Evolutionary conservation across 1,284 basidiomycete species (phyloP).

Genomic region (Puccinia coronata): DNA sequence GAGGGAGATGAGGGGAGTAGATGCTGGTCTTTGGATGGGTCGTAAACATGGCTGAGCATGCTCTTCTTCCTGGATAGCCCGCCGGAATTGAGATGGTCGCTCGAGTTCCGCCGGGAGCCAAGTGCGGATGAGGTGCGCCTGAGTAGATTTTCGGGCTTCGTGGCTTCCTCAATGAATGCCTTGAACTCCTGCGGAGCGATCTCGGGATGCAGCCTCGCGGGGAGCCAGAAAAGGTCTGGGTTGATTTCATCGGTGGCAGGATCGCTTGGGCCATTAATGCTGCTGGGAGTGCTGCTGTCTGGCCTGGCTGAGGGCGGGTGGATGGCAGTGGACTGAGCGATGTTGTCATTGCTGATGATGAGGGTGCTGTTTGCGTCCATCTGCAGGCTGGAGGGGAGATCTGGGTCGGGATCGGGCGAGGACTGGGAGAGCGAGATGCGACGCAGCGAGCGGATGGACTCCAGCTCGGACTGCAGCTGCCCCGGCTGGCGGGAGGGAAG

Average conservation of each 20-base stretch:
- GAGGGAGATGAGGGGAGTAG: slow-evolving; percentile 55
- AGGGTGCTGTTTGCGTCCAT: neutral
- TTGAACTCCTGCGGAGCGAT: slow-evolving; percentile 95
- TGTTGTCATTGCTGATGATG: slow-evolving; percentile 8
- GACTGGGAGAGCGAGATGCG: slow-evolving; percentile 53
- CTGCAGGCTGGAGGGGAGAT: slow-evolving; percentile 51
- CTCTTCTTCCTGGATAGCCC: slow-evolving; percentile 75
- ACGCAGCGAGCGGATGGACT: slow-evolving; percentile 53
- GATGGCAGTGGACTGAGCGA: neutral
- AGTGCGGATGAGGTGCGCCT: slow-evolving; percentile 51
- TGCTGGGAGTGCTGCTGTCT: slow-evolving; percentile 23
- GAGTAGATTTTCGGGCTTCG: slow-evolving; percentile 61
- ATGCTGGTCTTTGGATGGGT: slow-evolving; percentile 61
- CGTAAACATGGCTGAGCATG: slow-evolving; percentile 86
- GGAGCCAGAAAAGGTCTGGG: slow-evolving; percentile 87
- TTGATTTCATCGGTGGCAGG: slow-evolving; percentile 3
- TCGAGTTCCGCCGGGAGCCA: slow-evolving; percentile 61
- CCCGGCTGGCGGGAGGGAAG: no score
- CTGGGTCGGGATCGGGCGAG: slow-evolving; percentile 52
- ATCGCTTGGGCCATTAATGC: slow-evolving; percentile 2
- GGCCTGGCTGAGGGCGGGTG: slow-evolving; percentile 9
- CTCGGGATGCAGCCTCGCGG: slow-evolving; percentile 91
- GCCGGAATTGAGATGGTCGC: slow-evolving; percentile 58
- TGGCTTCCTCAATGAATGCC: slow-evolving; percentile 89
- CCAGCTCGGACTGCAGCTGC: slow-evolving; percentile 51